Base-by-base conservation (phyloP, 768 basidiomycete species). In the Coprinopsis cinerea region DNA sequence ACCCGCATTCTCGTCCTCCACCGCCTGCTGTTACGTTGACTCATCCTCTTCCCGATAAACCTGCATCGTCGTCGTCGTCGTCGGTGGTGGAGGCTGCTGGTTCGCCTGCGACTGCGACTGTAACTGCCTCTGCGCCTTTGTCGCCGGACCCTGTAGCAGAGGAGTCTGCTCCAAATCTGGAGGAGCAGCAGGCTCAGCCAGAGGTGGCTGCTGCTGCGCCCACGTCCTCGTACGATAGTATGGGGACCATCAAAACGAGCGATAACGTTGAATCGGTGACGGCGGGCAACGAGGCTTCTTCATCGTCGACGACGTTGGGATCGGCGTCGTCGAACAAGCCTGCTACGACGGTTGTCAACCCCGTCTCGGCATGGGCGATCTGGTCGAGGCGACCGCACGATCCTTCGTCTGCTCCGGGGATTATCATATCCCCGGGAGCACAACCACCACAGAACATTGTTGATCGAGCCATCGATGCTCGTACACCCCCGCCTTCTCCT, bases 371-470 rank as follows among this genome's bases (percentile, higher is more conserved):
- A 22, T 87, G 78, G 67, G 83, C 79, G 3, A 77, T 89, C 30
- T 88, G 85, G 84, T 84, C 86, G 0, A 75, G 76, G n/a, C 77
- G 84, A 22, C 87, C 87, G 0, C 65, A 71, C 2, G 68, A 87
- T 60, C 87, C 87, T 0, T 67, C 75, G 2, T 61, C 65, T 39
- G 87, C 86, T 0, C 85, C 84, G 1, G 78, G 81, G 2, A 77
- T 88, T 50, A 86, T 88, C 55, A 83, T 89, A 23, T 86, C 85
- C 1, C 74, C 81, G 0, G 64, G 59, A 18, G 82, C 85, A 2
- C 69, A 72, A 30, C 87, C 87, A 2, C 85, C 87, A 24, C 69
- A 68, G 1, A 67, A 79, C 47, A 67, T 88, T 18, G 59, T 86
- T 0, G 69, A 76, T 36, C 67, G 69, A 15, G 85, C 85, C n/a